Percentiles rank a stretch among this genome's conserved stretches.
Conservation (phyloP, 2,329 filamentous ascomycete genomes). For the Cercospora brassicicola region DNA sequence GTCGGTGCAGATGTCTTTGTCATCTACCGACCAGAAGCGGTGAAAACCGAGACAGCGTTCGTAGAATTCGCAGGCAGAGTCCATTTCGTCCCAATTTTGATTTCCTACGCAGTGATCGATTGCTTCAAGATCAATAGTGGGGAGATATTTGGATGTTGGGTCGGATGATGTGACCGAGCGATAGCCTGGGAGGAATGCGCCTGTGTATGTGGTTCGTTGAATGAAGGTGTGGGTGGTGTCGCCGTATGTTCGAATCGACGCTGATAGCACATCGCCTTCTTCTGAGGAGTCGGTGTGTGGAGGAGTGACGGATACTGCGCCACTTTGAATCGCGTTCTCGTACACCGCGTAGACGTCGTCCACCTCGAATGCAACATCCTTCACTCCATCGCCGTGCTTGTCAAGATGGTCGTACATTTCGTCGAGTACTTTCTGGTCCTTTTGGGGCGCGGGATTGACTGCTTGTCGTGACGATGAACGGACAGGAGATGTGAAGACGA, state of each 20-base stretch:
- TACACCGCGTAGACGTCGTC: conserved; percentile 84
- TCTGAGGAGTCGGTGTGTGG: conserved; percentile 58
- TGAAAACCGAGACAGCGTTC: conserved; percentile 89
- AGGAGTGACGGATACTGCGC: conserved; percentile 61
- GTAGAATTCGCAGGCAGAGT: conserved; percentile 67
- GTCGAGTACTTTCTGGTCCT: conserved; percentile 65
- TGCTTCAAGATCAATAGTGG: conserved; percentile 65
- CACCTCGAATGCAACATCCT: conserved; percentile 93
- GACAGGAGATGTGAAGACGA: conserved; percentile 80
- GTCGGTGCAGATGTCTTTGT: conserved; percentile 87
- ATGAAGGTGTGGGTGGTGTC: conserved; percentile 94
- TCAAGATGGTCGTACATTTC: conserved; percentile 83
- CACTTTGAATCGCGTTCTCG: conserved; percentile 65
- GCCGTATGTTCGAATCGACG: conserved; percentile 86
- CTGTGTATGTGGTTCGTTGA: conserved; percentile 67
- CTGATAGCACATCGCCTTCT: conserved; percentile 67
- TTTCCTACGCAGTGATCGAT: conserved; percentile 98
- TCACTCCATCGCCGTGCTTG: conserved; percentile 87
- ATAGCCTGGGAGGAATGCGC: conserved; percentile 82
- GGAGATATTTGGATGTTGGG: conserved; percentile 54
- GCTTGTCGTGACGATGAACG: conserved; percentile 47
- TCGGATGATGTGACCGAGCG: conserved; percentile 51
- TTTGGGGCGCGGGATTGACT: conserved; percentile 37
- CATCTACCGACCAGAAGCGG: conserved; percentile 96
- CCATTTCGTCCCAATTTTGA: conserved; percentile 91